Evolutionary conservation across 2,329 filamentous ascomycete genomes (phyloP), one percentile per base, ranked within the genome.

Genomic region (Dothistroma pini): DNA sequence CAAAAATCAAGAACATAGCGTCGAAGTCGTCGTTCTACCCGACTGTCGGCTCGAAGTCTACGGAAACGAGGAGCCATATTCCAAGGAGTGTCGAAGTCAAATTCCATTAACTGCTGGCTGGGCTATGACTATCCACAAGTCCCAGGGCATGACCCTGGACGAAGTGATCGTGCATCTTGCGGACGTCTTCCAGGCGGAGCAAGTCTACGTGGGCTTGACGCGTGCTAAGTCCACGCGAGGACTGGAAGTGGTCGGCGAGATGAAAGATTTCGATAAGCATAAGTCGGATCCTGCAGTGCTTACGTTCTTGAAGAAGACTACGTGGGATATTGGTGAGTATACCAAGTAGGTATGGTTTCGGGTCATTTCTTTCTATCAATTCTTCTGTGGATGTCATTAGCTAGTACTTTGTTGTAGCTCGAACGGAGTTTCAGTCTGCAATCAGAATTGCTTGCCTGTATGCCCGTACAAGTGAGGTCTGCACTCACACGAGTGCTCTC

Each of bases 91-190:
- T 1, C 77, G 86, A 19, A 85, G 84, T 0, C 86, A 89, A 68
- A 78, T 89, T 5, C 86, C 86, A 0, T 75, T 89, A 0, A 74
- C 79, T 0, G 76, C 84, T 0, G 86, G 81, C 0, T 89, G 85
- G 83, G 86, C 86, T 0, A 80, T 87, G 66, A 88, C 81, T 0
- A 81, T 87, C 1, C 86, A 89, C 70, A 87, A 86, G 69, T 79
- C 79, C 1, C 84, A 88, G 73, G 84, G 85, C 2, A 82, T 87
- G 77, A 87, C 85, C 1, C 74, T 89, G 1, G 80, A 87, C 21
- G 77, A 79, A 2, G 84, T 85, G 1, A 76, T 81, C 0, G 82
- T 88, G 1, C 74, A 88, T 66, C 69, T 88, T 5, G 69, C 70
- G 0, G 68, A 72, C 2, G 78, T 78, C 0, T 88, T 87, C 65